phyloP scores from a whole-genome alignment of 2,329 filamentous ascomycete species.

The Venturia effusa region DNA sequence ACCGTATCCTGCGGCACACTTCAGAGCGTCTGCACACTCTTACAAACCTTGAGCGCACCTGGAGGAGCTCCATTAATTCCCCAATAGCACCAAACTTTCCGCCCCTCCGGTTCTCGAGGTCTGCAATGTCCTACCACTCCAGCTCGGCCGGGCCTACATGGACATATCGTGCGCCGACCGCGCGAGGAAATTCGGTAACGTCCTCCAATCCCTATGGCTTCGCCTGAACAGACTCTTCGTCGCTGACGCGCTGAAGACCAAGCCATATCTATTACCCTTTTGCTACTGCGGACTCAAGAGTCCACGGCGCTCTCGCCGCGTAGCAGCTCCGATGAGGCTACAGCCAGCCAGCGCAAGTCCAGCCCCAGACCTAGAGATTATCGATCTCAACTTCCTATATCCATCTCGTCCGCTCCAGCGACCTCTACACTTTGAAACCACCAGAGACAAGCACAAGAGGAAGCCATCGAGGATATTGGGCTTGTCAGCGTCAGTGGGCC shows the following conservation, averaged over 20 bases:
- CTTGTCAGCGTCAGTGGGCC: neutral
- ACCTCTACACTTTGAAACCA: neutral
- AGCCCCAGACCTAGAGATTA: neutral
- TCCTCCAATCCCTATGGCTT: neutral
- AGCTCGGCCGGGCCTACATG: neutral
- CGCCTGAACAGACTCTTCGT: neutral
- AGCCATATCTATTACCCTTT: neutral
- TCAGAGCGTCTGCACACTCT: neutral
- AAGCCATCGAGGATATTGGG: neutral
- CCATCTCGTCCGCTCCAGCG: neutral
- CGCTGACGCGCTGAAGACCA: neutral
- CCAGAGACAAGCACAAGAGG: neutral
- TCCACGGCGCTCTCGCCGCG: neutral
- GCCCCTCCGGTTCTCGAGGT: neutral
- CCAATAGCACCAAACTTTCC: neutral
- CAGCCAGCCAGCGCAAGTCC: neutral
- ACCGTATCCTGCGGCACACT: neutral
- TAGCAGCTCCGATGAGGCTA: neutral
- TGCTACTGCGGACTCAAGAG: neutral
- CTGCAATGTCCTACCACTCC: neutral
- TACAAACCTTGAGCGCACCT: neutral
- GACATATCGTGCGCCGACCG: neutral
- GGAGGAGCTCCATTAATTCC: neutral
- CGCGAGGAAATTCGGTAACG: neutral
- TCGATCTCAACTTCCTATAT: neutral